A percentile compares a stretch with the other conserved stretches of the same genome.
Conservation (phyloP, 306 rosid genomes). For the Lithocarpus polystachyus region DNA sequence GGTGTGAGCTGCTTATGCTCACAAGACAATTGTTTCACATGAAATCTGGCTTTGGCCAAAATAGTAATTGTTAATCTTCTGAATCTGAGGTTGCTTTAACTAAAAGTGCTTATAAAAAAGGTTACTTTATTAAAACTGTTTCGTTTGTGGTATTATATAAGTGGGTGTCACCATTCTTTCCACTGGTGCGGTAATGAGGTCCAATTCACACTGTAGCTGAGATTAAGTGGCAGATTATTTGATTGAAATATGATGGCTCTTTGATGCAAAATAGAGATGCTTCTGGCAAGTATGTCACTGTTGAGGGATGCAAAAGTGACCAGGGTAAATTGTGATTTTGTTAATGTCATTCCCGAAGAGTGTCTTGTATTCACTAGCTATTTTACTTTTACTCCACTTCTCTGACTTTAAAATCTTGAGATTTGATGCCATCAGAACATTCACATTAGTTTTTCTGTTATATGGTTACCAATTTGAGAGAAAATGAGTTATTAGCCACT, state of each 20-base stretch:
- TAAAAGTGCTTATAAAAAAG: no score
- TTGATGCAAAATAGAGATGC: not conserved
- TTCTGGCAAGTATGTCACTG: not conserved
- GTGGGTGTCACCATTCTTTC: not conserved
- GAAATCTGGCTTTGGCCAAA: not conserved
- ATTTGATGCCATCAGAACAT: not conserved
- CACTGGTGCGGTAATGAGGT: not conserved
- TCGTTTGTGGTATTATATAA: not conserved
- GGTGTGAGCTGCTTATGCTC: not conserved
- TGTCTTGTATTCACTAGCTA: not conserved
- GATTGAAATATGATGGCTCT: not conserved
- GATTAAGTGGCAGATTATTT: not conserved
- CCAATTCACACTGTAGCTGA: not conserved
- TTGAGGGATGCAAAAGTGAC: not conserved
- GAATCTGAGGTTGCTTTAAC: no score
- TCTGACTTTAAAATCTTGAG: not conserved
- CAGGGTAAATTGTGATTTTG: not conserved
- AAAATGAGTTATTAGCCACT: not conserved
- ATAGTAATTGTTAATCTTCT: no score
- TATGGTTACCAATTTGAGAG: not conserved
- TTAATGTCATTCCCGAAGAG: not conserved
- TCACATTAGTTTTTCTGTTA: not conserved
- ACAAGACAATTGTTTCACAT: not conserved
- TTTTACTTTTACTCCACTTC: not conserved
- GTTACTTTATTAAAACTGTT: not conserved